Evolutionary conservation across 768 basidiomycete genomes (phyloP), one percentile per base, ranked within the genome.

Genomic region (Leccinellum albellum): DNA sequence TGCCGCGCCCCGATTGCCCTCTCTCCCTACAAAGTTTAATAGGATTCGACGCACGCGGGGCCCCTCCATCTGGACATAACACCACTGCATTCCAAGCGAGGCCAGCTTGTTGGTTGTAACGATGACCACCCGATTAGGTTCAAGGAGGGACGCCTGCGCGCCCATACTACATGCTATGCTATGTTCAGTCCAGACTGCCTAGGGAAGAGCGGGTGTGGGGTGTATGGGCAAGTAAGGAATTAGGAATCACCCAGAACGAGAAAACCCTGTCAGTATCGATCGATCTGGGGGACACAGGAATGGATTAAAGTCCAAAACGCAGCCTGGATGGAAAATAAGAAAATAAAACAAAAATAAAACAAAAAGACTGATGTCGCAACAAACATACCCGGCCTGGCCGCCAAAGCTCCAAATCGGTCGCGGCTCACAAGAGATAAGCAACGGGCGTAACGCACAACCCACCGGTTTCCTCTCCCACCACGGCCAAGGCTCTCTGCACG

Each of bases 1-100:
- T 37, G 4, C 17, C 37, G n/a, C 37, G 9, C 40, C 6, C 40
- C 5, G 20, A 20, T 42, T 6, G 20, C 20, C 32, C 32, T 32
- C 32, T 32, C 13, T 14, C 32, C 40, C 20, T 6, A 1, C 40
- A 42, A 2, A 0, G 40, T 84, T 68, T 80, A 79, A 42, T 79
- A 86, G 66, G 85, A 88, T 2, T 87, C 86, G 3, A 81, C 75
- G 14, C 86, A 81, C 75, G 14, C 86, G 77, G 21, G 88, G 68
- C 88, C 86, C 0, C 79, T 86, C 37, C 73, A 76, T 51, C 80
- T 72, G 65, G 86, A 87, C 50, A 71, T 71, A 12, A 87, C 80
- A 21, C 84, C 83, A 10, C 66, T 88, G 78, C 46, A 75, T 70
- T 62, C 77, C 9, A 37, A 9, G 37, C n/a, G n/a, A 37, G 10